These are phyloP conservation scores for Ceratobasidium sp. DNA, from an alignment of 1,284 basidiomycete species.

Conservation along the genomic window DNA sequence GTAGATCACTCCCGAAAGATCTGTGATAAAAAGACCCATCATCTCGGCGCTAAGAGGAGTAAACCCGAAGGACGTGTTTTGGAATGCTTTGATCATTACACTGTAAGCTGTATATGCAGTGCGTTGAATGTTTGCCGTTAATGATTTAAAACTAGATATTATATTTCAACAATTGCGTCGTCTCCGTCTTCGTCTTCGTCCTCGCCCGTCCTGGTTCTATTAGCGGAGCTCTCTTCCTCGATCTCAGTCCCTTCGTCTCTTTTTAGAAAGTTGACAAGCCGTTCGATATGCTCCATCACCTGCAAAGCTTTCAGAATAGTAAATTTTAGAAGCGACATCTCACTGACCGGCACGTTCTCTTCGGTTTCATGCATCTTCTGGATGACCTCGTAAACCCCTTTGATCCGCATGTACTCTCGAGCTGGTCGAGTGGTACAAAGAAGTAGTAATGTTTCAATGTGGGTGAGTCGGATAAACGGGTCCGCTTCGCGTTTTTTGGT, in stretches of 20 bases:
- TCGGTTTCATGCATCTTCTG: conserved; percentile 86
- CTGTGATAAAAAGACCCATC: conserved; percentile 14
- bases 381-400: conserved; percentile 91
- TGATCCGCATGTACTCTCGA: conserved; percentile 80
- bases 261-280: conserved; percentile 80
- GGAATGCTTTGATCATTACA: too few species aligned
- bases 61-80: neutral
- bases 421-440: conserved; percentile 91
- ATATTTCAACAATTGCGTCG: conserved; percentile 47
- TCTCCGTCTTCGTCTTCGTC: conserved; percentile 42
- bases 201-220: conserved; percentile 45
- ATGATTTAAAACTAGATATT: conserved; percentile 2
- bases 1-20: conserved; percentile 32
- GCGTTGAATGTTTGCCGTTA: neutral
- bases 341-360: conserved; percentile 49
- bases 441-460: conserved; percentile 90
- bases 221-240: conserved; percentile 54
- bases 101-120: neutral
- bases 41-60: conserved; percentile 28
- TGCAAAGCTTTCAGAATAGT: conserved; percentile 52
- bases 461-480: conserved; percentile 80
- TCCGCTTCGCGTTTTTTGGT: conserved; percentile 90
- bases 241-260: conserved; percentile 73
- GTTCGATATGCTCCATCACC: conserved; percentile 76
- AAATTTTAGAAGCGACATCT: neutral